A percentile compares a stretch with the other conserved stretches of the same genome.
Evolutionary conservation across 2,329 filamentous ascomycete species (phyloP).

Genomic region (Phyllosticta citribraziliensis): DNA sequence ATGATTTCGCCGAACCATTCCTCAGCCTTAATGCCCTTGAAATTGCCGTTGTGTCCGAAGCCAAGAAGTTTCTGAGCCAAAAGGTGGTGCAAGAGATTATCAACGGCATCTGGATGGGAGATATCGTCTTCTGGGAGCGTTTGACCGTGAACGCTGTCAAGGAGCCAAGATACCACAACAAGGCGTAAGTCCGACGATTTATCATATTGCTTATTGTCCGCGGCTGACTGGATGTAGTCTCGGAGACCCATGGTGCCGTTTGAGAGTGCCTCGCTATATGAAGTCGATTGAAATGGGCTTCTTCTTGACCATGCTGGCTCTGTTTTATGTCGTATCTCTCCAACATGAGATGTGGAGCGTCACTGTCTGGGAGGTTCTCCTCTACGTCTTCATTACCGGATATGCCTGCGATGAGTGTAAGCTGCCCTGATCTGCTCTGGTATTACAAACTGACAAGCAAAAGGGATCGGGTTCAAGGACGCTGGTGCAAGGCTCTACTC

Average conservation of each 20-base stretch:
- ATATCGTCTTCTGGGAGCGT: slow-evolving; percentile 78
- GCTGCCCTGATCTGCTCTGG: not conserved
- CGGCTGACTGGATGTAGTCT: not conserved
- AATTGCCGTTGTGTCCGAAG: slow-evolving; percentile 70
- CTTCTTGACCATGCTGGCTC: slow-evolving; percentile 62
- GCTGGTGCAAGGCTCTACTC: slow-evolving; percentile 4
- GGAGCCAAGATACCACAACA: slow-evolving; percentile 66
- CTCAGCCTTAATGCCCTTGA: slow-evolving; percentile 76
- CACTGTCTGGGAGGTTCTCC: slow-evolving; percentile 57
- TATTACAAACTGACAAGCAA: slow-evolving; percentile 18
- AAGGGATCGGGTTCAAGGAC: slow-evolving; percentile 17
- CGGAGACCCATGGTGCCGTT: slow-evolving; percentile 58
- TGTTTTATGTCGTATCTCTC: slow-evolving; percentile 83
- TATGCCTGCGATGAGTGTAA: slow-evolving; percentile 71
- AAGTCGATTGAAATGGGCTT: slow-evolving; percentile 78
- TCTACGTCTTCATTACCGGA: slow-evolving; percentile 79
- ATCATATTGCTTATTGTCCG: not conserved
- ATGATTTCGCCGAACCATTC: slow-evolving; percentile 62
- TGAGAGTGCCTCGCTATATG: slow-evolving; percentile 72
- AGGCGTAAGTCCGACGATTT: slow-evolving; percentile 27
- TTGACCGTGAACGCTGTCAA: slow-evolving; percentile 66
- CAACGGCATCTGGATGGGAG: slow-evolving; percentile 74
- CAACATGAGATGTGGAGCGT: slow-evolving; percentile 58
- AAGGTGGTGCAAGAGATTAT: slow-evolving; percentile 73
- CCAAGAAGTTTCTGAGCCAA: slow-evolving; percentile 78